phyloP scores from a whole-genome alignment of 352 stramenopile genomes.

The Globisporangium sylvaticum region DNA sequence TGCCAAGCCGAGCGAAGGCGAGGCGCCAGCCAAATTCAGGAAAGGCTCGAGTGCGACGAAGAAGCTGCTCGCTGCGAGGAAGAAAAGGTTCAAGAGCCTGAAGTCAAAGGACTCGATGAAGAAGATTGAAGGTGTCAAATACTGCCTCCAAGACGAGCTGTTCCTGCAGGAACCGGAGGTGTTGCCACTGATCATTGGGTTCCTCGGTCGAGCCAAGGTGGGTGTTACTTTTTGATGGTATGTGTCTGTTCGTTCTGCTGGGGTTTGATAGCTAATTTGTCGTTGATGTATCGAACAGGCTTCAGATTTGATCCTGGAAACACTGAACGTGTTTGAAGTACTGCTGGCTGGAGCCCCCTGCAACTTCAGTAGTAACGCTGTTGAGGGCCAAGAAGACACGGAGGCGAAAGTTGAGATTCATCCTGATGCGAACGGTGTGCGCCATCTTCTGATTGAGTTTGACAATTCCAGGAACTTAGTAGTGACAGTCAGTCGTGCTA shows the following conservation, averaged over 20 bases:
- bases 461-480: neutral
- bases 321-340: conserved; percentile 23
- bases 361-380: neutral
- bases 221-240: neutral
- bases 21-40: neutral
- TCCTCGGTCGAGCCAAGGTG: conserved; percentile 56
- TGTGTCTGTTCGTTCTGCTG: neutral
- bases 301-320: conserved; percentile 34
- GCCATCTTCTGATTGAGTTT: neutral
- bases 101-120: conserved; percentile 66
- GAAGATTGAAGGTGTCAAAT: conserved; percentile 53
- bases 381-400: neutral
- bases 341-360: conserved; percentile 20
- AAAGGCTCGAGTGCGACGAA: conserved; percentile 14
- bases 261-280: neutral
- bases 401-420: conserved; percentile 18
- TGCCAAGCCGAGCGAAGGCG: neutral
- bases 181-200: conserved; percentile 40
- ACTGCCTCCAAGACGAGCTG: conserved; percentile 42
- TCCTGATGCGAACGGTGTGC: conserved; percentile 39
- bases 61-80: conserved; percentile 36
- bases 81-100: conserved; percentile 56
- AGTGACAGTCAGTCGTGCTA: neutral
- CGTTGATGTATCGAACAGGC: conserved; percentile 11
- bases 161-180: conserved; percentile 66